Base-by-base conservation (phyloP, 2,329 filamentous ascomycete species). In the Onygenales sp. region DNA sequence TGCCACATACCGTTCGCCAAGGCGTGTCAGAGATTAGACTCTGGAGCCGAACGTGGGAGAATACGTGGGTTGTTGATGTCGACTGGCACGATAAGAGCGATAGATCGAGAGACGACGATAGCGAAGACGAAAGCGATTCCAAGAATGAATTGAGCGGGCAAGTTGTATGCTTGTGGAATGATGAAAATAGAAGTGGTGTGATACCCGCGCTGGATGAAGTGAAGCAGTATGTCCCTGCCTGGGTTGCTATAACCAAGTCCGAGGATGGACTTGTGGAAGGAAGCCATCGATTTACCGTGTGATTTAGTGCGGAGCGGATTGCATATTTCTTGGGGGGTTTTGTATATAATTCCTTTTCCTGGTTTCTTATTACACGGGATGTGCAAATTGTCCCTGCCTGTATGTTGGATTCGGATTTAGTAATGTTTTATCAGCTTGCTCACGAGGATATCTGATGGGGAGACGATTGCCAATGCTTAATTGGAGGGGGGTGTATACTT, bases 161-260 rank as follows among this genome's bases (percentile, higher is more conserved):
- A 36, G 82, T 91, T 1, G 78, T 85, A 13, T 97, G 93, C 69
- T 75, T 87, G 35, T 97, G 91, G 90, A 89, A 86, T 62, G 93
- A 98, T 72, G 84, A 81, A 44, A 96, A 96, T 63, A 72, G 74
- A 38, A 69, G 72, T 2, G 85, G 82, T 3, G 77, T 78, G 1
- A 90, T 97, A 47, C 91, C 92, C 0, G 91, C 91, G 0, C 79
- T 92, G 50, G 86, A 93, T 61, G 91, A 97, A 70, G 76, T 88
- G 48, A 74, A 80, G 60, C 79, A 84, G 66, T 96, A 84, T 70
- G 78, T 84, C 60, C 93, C 93, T 0, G 73, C 76, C 4, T 98
- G 93, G 93, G 82, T 83, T 6, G 84, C 85, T 8, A 75, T 90
- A 32, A 84, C 83, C 3, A 96, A 95, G 72, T 72, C 81, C 58